A percentile compares a stretch with the other conserved stretches of the same genome.
phyloP scores from a whole-genome alignment of 164 flowering plant genomes.

The Stephania japonica region DNA sequence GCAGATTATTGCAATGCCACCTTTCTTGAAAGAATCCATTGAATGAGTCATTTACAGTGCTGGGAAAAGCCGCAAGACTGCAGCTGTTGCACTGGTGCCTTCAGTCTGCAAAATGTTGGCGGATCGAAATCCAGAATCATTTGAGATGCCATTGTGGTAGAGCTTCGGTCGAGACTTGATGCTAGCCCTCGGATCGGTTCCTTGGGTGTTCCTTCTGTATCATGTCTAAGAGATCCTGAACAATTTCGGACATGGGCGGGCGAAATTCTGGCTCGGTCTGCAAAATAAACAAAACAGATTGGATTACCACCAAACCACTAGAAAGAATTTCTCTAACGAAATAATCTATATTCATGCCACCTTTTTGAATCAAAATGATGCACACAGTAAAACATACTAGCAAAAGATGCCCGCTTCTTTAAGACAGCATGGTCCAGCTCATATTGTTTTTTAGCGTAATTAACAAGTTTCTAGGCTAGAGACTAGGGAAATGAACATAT shows the following conservation, averaged over 20 bases:
- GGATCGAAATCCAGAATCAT: background rate
- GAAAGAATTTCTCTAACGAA: too few relatives aligned
- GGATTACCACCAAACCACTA: background rate
- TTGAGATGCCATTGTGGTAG: background rate
- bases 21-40: background rate
- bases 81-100: background rate
- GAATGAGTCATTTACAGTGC: background rate
- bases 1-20: background rate
- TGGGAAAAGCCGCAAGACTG: background rate
- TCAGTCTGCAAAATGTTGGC: background rate
- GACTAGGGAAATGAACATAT: too few relatives aligned
- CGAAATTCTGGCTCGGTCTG: slow-evolving; percentile 87
- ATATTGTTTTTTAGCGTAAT: background rate
- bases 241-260: slow-evolving; percentile 93
- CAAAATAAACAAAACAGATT: slow-evolving; percentile 12
- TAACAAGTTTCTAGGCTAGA: too few relatives aligned
- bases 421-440: background rate
- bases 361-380: background rate
- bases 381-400: too few relatives aligned
- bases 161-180: background rate
- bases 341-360: background rate
- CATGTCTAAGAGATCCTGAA: slow-evolving; percentile 65
- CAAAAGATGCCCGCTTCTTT: background rate
- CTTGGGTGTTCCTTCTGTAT: slow-evolving; percentile 47
- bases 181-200: slow-evolving; percentile 22